These are phyloP conservation scores for Tricholoma bakamatsutake DNA, from an alignment of 768 basidiomycete genomes.

Conservation along the genomic window DNA sequence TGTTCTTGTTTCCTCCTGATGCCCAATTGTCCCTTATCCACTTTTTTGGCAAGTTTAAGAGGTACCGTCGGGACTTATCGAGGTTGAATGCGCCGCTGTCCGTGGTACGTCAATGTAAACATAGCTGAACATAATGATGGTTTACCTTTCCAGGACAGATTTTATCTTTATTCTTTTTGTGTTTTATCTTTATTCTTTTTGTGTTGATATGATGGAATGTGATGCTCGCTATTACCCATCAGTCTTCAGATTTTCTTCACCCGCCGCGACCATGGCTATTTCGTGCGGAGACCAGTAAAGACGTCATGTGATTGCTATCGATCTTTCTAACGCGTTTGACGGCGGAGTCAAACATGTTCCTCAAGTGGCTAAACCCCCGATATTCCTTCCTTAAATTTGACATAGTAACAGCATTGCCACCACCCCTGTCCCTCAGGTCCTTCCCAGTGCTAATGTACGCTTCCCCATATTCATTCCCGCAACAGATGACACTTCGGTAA, in stretches of 20 bases:
- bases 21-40: background rate
- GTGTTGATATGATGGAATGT: background rate
- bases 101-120: background rate
- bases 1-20: constrained; percentile 4
- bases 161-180: constrained; percentile 3
- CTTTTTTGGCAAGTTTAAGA: background rate
- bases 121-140: background rate
- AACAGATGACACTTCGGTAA: constrained; percentile 14
- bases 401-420: constrained; percentile 6
- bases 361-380: constrained; percentile 13
- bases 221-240: background rate
- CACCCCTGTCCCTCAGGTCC: constrained; percentile 11
- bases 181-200: constrained; percentile 5
- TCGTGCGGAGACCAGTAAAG: constrained; percentile 1
- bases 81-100: background rate
- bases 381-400: constrained; percentile 7
- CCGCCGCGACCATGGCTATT: constrained; percentile 7
- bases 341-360: constrained; percentile 16
- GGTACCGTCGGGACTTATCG: background rate
- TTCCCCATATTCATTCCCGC: background rate
- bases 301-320: constrained; percentile 16
- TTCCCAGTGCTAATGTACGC: constrained; percentile 9
- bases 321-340: constrained; percentile 8
- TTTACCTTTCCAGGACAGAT: background rate
- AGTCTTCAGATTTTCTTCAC: constrained; percentile 1